Evolutionary conservation across 164 flowering plant genomes (phyloP).

Genomic region (Stephania japonica): DNA sequence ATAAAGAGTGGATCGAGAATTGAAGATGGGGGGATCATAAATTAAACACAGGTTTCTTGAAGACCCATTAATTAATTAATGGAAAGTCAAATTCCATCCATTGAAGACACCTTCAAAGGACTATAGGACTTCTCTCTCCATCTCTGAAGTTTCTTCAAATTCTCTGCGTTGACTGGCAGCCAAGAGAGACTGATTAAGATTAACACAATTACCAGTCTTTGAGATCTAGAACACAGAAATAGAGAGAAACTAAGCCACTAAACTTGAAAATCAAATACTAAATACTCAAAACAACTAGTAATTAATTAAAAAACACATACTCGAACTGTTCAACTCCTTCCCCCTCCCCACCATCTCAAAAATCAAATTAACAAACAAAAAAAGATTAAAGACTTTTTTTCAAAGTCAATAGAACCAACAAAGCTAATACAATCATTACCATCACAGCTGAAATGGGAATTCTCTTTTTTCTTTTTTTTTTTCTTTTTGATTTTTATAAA

Average conservation of each 20-base stretch:
- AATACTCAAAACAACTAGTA: neutral
- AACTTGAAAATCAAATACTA: neutral
- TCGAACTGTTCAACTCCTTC: neutral
- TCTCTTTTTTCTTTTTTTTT: neutral
- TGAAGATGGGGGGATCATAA: neutral
- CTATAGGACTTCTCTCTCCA: neutral
- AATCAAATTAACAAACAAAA: neutral
- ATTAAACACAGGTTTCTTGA: neutral
- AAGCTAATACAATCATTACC: neutral
- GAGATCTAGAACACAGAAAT: neutral
- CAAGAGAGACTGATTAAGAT: conserved; percentile 5
- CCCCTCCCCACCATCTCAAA: neutral
- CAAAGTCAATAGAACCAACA: neutral
- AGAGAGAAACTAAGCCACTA: neutral
- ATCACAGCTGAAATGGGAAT: neutral
- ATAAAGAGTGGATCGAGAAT: neutral
- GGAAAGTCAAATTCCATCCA: conserved; percentile 5
- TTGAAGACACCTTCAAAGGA: neutral
- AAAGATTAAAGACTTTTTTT: neutral
- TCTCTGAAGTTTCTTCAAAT: neutral
- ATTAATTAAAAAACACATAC: neutral
- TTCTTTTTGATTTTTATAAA: too few species aligned
- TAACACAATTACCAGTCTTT: conserved; percentile 3
- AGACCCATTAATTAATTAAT: conserved; percentile 2
- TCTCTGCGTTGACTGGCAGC: conserved; percentile 16